Evolutionary conservation across 345 rosid genomes (phyloP), one percentile per base, ranked within the genome.

Genomic region (Gossypium rotundifolium): DNA sequence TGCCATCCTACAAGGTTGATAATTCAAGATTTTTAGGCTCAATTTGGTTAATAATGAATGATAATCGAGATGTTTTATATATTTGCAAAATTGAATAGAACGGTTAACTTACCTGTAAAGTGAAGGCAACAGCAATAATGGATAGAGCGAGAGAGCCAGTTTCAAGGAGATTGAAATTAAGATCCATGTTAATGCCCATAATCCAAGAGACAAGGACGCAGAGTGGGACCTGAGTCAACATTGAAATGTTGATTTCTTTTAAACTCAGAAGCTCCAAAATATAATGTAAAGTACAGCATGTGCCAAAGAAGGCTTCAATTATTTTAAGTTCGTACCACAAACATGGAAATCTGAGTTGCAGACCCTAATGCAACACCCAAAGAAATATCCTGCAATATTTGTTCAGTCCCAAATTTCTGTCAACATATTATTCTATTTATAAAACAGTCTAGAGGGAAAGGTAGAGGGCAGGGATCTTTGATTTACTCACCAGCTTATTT

Each of bases 281-380:
- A 44, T 45, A 44, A 22, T 57, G 11, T 3, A 57, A 12, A 49
- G 17, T 0, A 25, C 14, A 25, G 64, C 33, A 60, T 29, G 20
- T 33, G 40, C 40, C 7, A 33, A 33, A 5, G 40, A 33, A 38
- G 17, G 4, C 9, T 45, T 40, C 14, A 44, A 23, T 67, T 46
- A 9, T 42, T 29, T 4, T 12, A 13, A 65, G 46, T 25, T 45
- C 92, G 77, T 83, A 94, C 98, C 90, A 87, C 98, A 69, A 94
- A 94, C 89, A 92, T 64, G 6, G 90, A 75, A 65, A 94, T 92
- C 65, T 94, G 98, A 79, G 96, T 90, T 48, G 98, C 90, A 42
- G 98, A 92, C 18, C 98, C 98, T 80, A 94, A 76, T 3, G 98
- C 98, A 16, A 94, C 94, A 2, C 98, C 97, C 11, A 94, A 74